Evolutionary conservation across 2,329 filamentous ascomycete genomes (phyloP).

Genomic region (Penicillium rolfsii): DNA sequence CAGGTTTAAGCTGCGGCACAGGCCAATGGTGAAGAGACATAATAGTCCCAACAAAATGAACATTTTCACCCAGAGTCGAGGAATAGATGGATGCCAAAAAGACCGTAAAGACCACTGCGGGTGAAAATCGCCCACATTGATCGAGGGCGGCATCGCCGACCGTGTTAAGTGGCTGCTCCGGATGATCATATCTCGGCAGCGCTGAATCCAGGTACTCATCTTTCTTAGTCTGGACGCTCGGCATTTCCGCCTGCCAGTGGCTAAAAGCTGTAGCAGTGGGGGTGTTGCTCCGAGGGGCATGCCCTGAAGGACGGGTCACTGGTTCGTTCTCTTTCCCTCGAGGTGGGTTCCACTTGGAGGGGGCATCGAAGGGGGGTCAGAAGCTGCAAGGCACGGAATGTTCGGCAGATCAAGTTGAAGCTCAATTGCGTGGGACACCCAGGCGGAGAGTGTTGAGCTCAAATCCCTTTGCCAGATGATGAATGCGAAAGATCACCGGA

Average conservation of each 20-base stretch:
- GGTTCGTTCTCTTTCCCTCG: slow-evolving; percentile 6
- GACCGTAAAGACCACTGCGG: slow-evolving; percentile 19
- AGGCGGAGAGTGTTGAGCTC: background rate
- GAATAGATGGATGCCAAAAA: slow-evolving; percentile 22
- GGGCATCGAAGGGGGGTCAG: slow-evolving; percentile 10
- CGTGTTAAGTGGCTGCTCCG: slow-evolving; percentile 29
- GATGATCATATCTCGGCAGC: slow-evolving; percentile 27
- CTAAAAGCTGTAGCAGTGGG: slow-evolving; percentile 8
- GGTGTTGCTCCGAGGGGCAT: slow-evolving; percentile 18
- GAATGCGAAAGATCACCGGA: slow-evolving; percentile 19
- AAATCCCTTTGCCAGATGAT: slow-evolving; percentile 1
- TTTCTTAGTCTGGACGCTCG: slow-evolving; percentile 27
- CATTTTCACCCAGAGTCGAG: slow-evolving; percentile 32
- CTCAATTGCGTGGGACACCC: background rate
- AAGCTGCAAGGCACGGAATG: slow-evolving; percentile 28
- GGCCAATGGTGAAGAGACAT: slow-evolving; percentile 23
- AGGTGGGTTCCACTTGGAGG: slow-evolving; percentile 11
- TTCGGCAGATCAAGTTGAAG: slow-evolving; percentile 8
- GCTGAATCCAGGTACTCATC: slow-evolving; percentile 28
- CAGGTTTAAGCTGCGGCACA: slow-evolving; percentile 19
- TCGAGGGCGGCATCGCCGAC: slow-evolving; percentile 23
- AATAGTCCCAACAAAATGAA: slow-evolving; percentile 24
- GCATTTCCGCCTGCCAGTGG: slow-evolving; percentile 24
- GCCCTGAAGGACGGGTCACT: slow-evolving; percentile 26
- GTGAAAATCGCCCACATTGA: slow-evolving; percentile 19